Percentiles rank a stretch among this genome's conserved stretches.
Conservation (phyloP, 495 filamentous ascomycete species). For the Rhizodiscina lignyota region DNA sequence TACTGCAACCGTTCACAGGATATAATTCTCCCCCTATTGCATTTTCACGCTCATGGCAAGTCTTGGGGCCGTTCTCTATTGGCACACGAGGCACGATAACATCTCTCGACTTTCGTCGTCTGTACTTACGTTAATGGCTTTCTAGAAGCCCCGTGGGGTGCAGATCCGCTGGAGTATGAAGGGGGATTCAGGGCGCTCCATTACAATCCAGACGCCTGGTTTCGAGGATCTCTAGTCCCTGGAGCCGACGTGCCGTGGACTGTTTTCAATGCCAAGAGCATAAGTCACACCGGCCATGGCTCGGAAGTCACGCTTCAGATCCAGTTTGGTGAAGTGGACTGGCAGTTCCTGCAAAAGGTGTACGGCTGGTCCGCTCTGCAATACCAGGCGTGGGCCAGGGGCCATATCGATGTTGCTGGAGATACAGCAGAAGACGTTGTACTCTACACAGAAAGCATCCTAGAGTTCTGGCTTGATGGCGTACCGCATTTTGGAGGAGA, state of each 20-base stretch:
- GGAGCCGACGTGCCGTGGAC: slow-evolving; percentile 33
- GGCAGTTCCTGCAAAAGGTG: slow-evolving; percentile 31
- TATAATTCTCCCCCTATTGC: slow-evolving; percentile 6
- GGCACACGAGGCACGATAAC: slow-evolving; percentile 36
- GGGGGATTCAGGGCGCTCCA: slow-evolving; percentile 33
- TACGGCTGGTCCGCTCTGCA: slow-evolving; percentile 46
- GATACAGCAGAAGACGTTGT: slow-evolving; percentile 17
- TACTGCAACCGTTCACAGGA: no score
- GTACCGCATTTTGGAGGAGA: slow-evolving; percentile 38
- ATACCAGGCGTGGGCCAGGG: slow-evolving; percentile 42
- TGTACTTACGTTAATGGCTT: neutral
- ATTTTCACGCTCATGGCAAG: slow-evolving; percentile 30
- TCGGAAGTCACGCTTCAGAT: no score
- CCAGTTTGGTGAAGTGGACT: slow-evolving; percentile 31
- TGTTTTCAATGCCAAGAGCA: slow-evolving; percentile 13
- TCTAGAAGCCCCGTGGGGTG: slow-evolving; percentile 41
- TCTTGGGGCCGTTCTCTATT: slow-evolving; percentile 43
- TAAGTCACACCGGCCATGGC: no score
- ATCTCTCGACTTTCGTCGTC: neutral
- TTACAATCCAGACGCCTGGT: slow-evolving; percentile 22
- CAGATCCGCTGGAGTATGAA: slow-evolving; percentile 36
- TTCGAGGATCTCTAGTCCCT: slow-evolving; percentile 29
- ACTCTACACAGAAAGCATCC: slow-evolving; percentile 25
- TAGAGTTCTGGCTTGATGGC: slow-evolving; percentile 37
- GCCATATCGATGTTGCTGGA: slow-evolving; percentile 24